phyloP scores from a whole-genome alignment of 2,329 filamentous ascomycete genomes.

The Penicillium corylophilum region DNA sequence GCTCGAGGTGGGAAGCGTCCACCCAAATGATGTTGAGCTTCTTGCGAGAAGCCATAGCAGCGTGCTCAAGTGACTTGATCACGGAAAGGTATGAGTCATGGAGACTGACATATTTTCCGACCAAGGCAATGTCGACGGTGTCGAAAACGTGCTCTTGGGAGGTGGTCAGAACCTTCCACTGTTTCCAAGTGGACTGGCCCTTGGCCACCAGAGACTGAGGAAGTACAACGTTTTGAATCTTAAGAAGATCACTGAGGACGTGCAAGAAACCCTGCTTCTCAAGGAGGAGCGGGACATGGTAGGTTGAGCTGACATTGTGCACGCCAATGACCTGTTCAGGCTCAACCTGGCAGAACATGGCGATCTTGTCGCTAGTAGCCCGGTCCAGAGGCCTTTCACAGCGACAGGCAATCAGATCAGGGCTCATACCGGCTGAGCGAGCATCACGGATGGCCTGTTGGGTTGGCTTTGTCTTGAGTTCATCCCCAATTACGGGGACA shows the following conservation, averaged over 20 bases:
- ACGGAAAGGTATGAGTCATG: conserved; percentile 84
- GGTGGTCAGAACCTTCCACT: conserved; percentile 72
- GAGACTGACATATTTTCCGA: conserved; percentile 86
- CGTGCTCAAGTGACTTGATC: conserved; percentile 61
- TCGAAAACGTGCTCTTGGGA: conserved; percentile 66
- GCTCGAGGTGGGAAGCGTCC: conserved; percentile 60
- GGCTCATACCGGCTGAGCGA: conserved; percentile 73
- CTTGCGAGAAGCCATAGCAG: conserved; percentile 13
- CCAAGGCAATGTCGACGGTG: conserved; percentile 77
- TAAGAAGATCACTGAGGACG: conserved; percentile 63
- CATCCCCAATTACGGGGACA: conserved; percentile 69
- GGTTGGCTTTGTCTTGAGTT: conserved; percentile 96
- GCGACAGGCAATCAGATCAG: conserved; percentile 86
- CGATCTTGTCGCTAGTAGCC: conserved; percentile 78
- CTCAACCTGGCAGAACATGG: conserved; percentile 83
- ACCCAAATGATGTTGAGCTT: conserved; percentile 65
- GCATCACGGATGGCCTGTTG: conserved; percentile 84
- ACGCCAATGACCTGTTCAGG: conserved; percentile 81
- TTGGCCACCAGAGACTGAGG: conserved; percentile 54
- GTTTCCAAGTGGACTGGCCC: conserved; percentile 69
- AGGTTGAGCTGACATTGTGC: conserved; percentile 82
- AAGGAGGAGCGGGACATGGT: conserved; percentile 88
- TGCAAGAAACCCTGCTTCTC: conserved; percentile 75
- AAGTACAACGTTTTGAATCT: conserved; percentile 52
- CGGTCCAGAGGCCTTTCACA: conserved; percentile 75